These are phyloP conservation scores for Arthrobotrys entomopaga DNA, from an alignment of 2,329 filamentous ascomycete genomes.

Conservation along the genomic window DNA sequence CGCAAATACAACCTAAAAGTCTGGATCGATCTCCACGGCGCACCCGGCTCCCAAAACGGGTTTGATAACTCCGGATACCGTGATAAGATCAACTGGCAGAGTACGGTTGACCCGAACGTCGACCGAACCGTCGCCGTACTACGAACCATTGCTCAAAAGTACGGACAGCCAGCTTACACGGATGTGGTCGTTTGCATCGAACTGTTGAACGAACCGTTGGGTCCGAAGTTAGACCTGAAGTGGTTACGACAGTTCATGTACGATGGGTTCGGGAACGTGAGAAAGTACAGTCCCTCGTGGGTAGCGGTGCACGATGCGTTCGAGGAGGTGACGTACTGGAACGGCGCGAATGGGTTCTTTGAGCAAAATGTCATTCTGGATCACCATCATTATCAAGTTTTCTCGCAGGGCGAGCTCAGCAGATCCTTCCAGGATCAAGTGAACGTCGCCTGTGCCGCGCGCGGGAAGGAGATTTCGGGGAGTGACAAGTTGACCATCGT, in stretches of 20 bases:
- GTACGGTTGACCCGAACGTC: slow-evolving; percentile 63
- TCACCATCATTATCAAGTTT: slow-evolving; percentile 76
- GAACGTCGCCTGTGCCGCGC: slow-evolving; percentile 68
- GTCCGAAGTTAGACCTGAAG: slow-evolving; percentile 60
- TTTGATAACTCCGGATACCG: slow-evolving; percentile 72
- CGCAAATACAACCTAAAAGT: slow-evolving; percentile 70
- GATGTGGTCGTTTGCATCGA: slow-evolving; percentile 71
- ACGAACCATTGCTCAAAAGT: slow-evolving; percentile 69
- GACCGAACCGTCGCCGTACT: slow-evolving; percentile 69
- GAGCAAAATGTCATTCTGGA: slow-evolving; percentile 71
- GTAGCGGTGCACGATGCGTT: slow-evolving; percentile 72
- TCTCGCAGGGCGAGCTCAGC: slow-evolving; percentile 67
- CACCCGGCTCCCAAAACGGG: slow-evolving; percentile 62
- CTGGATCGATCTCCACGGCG: slow-evolving; percentile 74
- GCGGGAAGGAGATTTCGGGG: slow-evolving; percentile 64
- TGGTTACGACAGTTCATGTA: slow-evolving; percentile 63
- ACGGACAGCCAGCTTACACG: slow-evolving; percentile 66
- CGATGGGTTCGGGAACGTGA: slow-evolving; percentile 66
- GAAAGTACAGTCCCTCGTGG: slow-evolving; percentile 64
- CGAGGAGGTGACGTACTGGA: slow-evolving; percentile 68
- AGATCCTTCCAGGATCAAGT: slow-evolving; percentile 68
- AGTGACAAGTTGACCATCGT: slow-evolving; percentile 75
- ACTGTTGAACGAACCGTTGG: slow-evolving; percentile 68
- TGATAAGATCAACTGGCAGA: slow-evolving; percentile 62
- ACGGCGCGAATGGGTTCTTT: slow-evolving; percentile 69